A percentile compares a stretch with the other conserved stretches of the same genome.
Evolutionary conservation across 2,329 filamentous ascomycete genomes (phyloP).

Genomic region (Pseudonectria buxi): DNA sequence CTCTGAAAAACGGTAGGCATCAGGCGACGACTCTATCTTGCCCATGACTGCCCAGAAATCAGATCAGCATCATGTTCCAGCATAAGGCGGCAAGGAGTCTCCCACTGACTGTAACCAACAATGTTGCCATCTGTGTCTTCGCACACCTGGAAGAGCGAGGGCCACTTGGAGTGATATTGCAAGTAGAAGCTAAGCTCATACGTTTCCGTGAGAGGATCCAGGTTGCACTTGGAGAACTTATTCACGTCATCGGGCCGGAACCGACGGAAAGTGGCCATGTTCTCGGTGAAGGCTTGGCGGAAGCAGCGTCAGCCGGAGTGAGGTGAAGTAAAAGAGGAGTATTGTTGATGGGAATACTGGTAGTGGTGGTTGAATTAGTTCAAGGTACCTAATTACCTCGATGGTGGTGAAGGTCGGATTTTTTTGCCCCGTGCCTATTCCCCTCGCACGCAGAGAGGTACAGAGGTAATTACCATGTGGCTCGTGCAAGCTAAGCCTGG

Average conservation of each 20-base stretch:
- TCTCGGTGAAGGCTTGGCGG: too few relatives aligned
- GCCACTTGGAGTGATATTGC: conserved; percentile 94
- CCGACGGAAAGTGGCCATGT: conserved; percentile 60
- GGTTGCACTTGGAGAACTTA: conserved; percentile 87
- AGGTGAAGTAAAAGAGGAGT: too few relatives aligned
- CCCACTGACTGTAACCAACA: conserved; percentile 77
- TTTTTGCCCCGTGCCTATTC: too few relatives aligned
- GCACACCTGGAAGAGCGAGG: conserved; percentile 85
- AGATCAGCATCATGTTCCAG: conserved; percentile 14
- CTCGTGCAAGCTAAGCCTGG: too few relatives aligned
- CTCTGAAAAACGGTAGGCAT: conserved; percentile 65
- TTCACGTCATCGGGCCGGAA: conserved; percentile 82
- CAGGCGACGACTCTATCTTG: conserved; percentile 83
- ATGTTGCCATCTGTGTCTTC: conserved; percentile 83
- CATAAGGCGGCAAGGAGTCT: conserved; percentile 1
- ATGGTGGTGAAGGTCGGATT: too few relatives aligned
- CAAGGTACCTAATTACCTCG: too few relatives aligned
- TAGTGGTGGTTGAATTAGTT: too few relatives aligned
- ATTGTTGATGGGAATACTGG: too few relatives aligned
- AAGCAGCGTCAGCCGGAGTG: too few relatives aligned
- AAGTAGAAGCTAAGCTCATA: conserved; percentile 95
- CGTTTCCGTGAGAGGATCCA: conserved; percentile 95
- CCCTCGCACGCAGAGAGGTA: too few relatives aligned
- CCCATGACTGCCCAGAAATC: conserved; percentile 71
- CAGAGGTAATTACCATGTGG: too few relatives aligned